A percentile compares a stretch with the other conserved stretches of the same genome.
These are phyloP conservation scores for Paspalum notatum DNA, from an alignment of 176 grass and related monocot genomes.

Conservation along the genomic window DNA sequence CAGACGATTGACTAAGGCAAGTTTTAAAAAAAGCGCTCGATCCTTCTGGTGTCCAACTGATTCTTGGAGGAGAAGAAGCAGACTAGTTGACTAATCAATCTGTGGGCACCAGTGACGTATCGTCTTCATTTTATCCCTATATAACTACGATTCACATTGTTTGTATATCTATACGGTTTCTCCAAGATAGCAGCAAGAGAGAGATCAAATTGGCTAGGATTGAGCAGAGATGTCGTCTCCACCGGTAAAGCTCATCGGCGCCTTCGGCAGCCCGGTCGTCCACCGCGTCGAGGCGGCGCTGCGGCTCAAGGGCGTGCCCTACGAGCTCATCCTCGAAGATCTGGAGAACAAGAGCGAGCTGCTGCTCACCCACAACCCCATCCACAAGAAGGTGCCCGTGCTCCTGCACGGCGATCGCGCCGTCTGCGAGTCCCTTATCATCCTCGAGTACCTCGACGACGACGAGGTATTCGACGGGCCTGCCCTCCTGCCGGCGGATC, in stretches of 20 bases:
- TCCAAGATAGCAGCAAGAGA: neutral
- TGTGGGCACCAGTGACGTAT: no score
- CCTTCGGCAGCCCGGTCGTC: conserved; percentile 27
- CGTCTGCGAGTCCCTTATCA: conserved; percentile 44
- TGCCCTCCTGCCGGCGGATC: neutral
- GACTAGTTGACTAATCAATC: neutral
- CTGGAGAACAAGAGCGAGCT: conserved; percentile 52
- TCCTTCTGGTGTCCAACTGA: neutral
- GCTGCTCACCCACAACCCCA: conserved; percentile 47
- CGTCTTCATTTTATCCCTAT: no score
- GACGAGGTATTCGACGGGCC: conserved; percentile 46
- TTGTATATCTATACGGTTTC: no score
- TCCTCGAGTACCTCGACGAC: conserved; percentile 63
- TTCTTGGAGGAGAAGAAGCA: neutral
- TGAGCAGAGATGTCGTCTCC: neutral
- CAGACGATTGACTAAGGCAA: no score
- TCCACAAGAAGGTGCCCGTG: conserved; percentile 59
- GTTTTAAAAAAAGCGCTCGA: no score
- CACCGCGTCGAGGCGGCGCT: conserved; percentile 38
- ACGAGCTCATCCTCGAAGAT: conserved; percentile 53
- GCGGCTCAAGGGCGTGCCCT: conserved; percentile 44
- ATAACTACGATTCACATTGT: no score
- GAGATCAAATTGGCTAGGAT: neutral
- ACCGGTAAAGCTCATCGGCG: conserved; percentile 42
- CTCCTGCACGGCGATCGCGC: conserved; percentile 45